These are phyloP conservation scores for Iberis amara DNA, from an alignment of 441 rosid genomes.

Conservation along the genomic window DNA sequence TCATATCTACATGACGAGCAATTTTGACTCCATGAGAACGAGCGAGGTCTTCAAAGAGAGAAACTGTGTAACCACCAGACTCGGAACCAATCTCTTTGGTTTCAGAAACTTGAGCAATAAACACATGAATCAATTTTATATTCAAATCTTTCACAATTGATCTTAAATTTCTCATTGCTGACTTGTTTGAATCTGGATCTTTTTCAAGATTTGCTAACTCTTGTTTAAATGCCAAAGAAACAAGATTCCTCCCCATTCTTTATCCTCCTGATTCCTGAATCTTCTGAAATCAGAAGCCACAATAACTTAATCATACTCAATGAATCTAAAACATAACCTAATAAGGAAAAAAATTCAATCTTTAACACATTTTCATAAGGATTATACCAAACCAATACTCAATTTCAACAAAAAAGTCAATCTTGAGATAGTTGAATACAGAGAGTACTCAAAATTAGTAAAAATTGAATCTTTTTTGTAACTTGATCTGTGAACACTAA, in stretches of 20 bases:
- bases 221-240: slow-evolving; percentile 49
- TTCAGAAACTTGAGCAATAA: slow-evolving; percentile 86
- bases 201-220: slow-evolving; percentile 85
- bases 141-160: slow-evolving; percentile 77
- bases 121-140: slow-evolving; percentile 72
- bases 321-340: too few relatives aligned
- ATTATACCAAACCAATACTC: too few relatives aligned
- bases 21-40: slow-evolving; percentile 89
- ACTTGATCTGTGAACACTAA: slow-evolving; percentile 6
- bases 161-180: slow-evolving; percentile 81
- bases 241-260: slow-evolving; percentile 70
- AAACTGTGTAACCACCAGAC: slow-evolving; percentile 85
- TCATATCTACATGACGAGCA: slow-evolving; percentile 76
- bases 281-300: slow-evolving; percentile 18
- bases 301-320: slow-evolving; percentile 1
- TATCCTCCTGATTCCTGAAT: slow-evolving; percentile 35
- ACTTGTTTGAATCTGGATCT: slow-evolving; percentile 68
- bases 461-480: too few relatives aligned
- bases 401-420: too few relatives aligned
- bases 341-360: neutral
- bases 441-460: too few relatives aligned
- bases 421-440: too few relatives aligned
- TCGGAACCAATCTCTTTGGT: slow-evolving; percentile 80
- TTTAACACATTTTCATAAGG: neutral
- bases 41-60: slow-evolving; percentile 93